Percentiles rank a stretch among this genome's conserved stretches.
phyloP scores from a whole-genome alignment of 2,329 filamentous ascomycete genomes.

The Claviceps sp. region DNA sequence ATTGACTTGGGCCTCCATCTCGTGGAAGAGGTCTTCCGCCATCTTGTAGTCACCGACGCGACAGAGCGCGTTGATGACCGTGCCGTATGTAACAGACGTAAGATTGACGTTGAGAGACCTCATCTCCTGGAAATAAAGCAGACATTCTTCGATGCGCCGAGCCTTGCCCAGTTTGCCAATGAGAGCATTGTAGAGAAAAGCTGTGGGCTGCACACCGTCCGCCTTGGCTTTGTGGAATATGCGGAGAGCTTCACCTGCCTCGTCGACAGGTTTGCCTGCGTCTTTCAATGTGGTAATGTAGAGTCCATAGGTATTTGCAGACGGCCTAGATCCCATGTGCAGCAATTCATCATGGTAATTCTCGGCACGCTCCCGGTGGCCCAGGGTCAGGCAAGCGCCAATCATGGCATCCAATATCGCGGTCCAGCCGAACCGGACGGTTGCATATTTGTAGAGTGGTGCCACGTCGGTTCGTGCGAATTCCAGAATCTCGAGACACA shows the following conservation, averaged over 20 bases:
- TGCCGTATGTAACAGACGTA: slow-evolving; percentile 95
- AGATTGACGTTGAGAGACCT: slow-evolving; percentile 82
- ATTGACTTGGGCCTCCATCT: slow-evolving; percentile 98
- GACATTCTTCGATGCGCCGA: slow-evolving; percentile 90
- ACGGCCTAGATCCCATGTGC: slow-evolving; percentile 79
- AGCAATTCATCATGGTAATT: slow-evolving; percentile 86
- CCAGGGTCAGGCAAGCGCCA: slow-evolving; percentile 72
- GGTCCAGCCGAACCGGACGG: slow-evolving; percentile 90
- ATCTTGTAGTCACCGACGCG: slow-evolving; percentile 96
- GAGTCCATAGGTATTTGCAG: slow-evolving; percentile 92
- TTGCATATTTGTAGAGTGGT: slow-evolving; percentile 66
- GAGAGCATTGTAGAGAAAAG: slow-evolving; percentile 94
- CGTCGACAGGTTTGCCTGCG: slow-evolving; percentile 93
- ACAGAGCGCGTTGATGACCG: slow-evolving; percentile 93
- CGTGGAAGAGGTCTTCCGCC: slow-evolving; percentile 93
- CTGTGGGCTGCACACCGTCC: slow-evolving; percentile 89
- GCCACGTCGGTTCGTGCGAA: slow-evolving; percentile 88
- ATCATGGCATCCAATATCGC: slow-evolving; percentile 96
- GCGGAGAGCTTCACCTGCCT: slow-evolving; percentile 90
- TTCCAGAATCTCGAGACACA: slow-evolving; percentile 74
- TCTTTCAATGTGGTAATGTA: slow-evolving; percentile 99
- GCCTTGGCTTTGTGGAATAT: slow-evolving; percentile 90
- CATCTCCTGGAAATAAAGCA: slow-evolving; percentile 98
- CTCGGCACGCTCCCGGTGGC: slow-evolving; percentile 67
- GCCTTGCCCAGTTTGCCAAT: slow-evolving; percentile 98